Percentiles rank a stretch among this genome's conserved stretches.
phyloP scores from a whole-genome alignment of 768 basidiomycete genomes.

The Phylloporus sp. region DNA sequence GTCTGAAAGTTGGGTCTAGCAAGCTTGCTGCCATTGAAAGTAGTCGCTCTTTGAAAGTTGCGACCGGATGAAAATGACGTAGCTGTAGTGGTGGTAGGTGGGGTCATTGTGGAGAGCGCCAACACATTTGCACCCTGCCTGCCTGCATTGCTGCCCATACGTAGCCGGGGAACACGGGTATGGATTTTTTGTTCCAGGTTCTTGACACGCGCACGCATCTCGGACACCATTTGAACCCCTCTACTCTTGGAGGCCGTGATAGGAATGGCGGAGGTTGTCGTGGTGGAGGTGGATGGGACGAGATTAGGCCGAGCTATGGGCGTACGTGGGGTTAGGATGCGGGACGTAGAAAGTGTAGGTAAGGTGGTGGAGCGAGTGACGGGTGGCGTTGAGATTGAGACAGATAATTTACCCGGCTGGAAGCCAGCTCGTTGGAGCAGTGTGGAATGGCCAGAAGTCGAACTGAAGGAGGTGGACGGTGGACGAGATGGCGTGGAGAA shows the following conservation, averaged over 20 bases:
- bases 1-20: constrained; percentile 33
- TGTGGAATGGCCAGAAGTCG: constrained; percentile 40
- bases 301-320: constrained; percentile 37
- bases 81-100: constrained; percentile 37
- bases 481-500: constrained; percentile 32
- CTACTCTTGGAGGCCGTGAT: constrained; percentile 62
- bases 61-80: constrained; percentile 27
- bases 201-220: constrained; percentile 82
- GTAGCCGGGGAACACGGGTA: constrained; percentile 78
- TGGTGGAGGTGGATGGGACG: constrained; percentile 39
- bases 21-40: constrained; percentile 19
- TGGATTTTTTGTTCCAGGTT: constrained; percentile 85
- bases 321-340: constrained; percentile 42
- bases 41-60: constrained; percentile 13
- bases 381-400: constrained; percentile 43
- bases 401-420: constrained; percentile 39
- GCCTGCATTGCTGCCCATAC: constrained; percentile 73
- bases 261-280: constrained; percentile 28
- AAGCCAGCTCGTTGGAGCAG: constrained; percentile 53
- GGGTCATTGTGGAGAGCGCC: constrained; percentile 31
- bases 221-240: constrained; percentile 89
- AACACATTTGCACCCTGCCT: constrained; percentile 42
- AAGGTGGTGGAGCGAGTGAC: constrained; percentile 57
- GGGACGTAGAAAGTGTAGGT: constrained; percentile 48
- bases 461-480: constrained; percentile 30